Evolutionary conservation across 129 eudicot genomes (phyloP), one percentile per base, ranked within the genome.

Genomic region (Solidago caesia): DNA sequence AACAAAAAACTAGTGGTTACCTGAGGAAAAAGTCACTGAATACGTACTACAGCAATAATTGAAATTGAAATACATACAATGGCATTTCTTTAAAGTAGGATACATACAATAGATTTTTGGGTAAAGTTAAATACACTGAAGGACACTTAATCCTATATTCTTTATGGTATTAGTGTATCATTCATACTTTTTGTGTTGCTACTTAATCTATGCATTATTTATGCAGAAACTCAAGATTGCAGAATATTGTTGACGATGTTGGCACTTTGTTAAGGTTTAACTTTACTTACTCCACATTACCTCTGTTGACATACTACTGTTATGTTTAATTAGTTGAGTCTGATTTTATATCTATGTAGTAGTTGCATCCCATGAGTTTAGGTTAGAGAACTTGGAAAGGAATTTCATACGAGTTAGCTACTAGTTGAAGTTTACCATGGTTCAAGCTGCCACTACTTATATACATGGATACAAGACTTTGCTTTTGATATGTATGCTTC

Each of bases 201-300:
- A 41, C 78, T 79, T 70, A 79, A 55, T 61, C 62, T 26, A 79
- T 42, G 15, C 53, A 27, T 59, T 79, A 58, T 59, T 80, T 81
- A 33, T 80, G 87, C 81, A 82, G 88, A 68, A 67, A 80, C 73
- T 78, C 91, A 43, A 85, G 82, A 83, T 80, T 84, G 72, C 87
- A 78, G 70, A 82, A 74, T 70, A 14, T 63, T 64, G 55, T 51
- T 59, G 86, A 80, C 51, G 85, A 71, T 16, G 87, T 79, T 16
- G 86, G 63, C 70, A 64, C 83, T 67, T 74, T 80, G 70, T 66
- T 81, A 68, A 88, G 97, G 97, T 90, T 49, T 77, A 82, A 45
- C 57, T 80, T 84, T 67, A 1, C 77, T 27, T 75, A 72, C 85
- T 70, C 25, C 41, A 42, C 14, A 27, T 49, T 60, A 47, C 77